These are phyloP conservation scores for Pelargonium citronellum DNA, from an alignment of 441 rosid species.

Conservation along the genomic window DNA sequence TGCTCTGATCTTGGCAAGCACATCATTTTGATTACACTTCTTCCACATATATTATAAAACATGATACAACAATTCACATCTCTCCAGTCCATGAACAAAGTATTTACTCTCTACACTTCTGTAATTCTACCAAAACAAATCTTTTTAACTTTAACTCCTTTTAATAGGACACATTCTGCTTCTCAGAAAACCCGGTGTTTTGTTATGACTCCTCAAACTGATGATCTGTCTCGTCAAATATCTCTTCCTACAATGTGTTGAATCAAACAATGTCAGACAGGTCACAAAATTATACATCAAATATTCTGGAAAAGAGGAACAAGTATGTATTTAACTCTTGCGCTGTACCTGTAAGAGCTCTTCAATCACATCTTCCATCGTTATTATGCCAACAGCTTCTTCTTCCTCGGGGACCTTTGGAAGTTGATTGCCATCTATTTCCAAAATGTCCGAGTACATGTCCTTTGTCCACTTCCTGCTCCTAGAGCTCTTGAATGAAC, in stretches of 20 bases:
- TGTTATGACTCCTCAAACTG: slow-evolving; percentile 57
- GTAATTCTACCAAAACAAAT: slow-evolving; percentile 3
- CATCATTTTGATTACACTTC: too few relatives aligned
- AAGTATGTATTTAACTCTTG: neutral
- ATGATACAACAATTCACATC: too few relatives aligned
- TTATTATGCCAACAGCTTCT: slow-evolving; percentile 84
- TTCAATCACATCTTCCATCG: slow-evolving; percentile 98
- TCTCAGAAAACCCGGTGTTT: neutral
- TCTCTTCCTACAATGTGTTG: slow-evolving; percentile 62
- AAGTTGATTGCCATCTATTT: slow-evolving; percentile 53
- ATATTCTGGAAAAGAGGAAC: neutral
- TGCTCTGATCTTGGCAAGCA: too few relatives aligned
- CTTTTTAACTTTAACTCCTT: neutral
- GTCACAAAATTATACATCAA: neutral
- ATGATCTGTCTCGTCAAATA: slow-evolving; percentile 91
- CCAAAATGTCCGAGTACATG: slow-evolving; percentile 58
- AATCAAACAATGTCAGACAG: neutral
- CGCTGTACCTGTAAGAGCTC: slow-evolving; percentile 79
- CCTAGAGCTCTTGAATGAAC: slow-evolving; percentile 41
- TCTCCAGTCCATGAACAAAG: neutral
- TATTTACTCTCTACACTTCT: neutral
- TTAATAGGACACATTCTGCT: neutral
- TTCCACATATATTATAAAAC: too few relatives aligned
- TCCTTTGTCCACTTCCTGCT: slow-evolving; percentile 72
- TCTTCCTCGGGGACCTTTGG: slow-evolving; percentile 67